Evolutionary conservation across 2,329 filamentous ascomycete species (phyloP).

Genomic region (Huntiella bhutanensis): DNA sequence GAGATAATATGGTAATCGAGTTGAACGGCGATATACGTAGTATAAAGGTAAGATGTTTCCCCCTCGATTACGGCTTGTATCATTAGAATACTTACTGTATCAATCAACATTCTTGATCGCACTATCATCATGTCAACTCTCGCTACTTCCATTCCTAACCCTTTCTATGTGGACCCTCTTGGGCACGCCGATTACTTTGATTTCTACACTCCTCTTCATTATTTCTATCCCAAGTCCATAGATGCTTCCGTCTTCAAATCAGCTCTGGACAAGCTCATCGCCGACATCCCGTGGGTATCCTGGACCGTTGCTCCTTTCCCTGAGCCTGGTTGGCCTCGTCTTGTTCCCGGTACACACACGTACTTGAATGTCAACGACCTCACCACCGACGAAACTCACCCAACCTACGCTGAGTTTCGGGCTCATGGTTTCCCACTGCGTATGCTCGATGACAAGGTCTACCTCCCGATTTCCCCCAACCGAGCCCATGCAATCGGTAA

Average conservation of each 20-base stretch:
- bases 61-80: too few relatives aligned
- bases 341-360: background rate
- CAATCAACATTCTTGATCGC: too few relatives aligned
- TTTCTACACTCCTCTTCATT: background rate
- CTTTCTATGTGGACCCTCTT: slow-evolving; percentile 3
- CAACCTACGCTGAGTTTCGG: background rate
- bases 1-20: too few relatives aligned
- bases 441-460: background rate
- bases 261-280: background rate
- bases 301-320: background rate
- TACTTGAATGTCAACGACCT: background rate
- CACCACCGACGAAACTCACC: background rate
- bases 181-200: background rate
- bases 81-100: too few relatives aligned
- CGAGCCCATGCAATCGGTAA: background rate
- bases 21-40: too few relatives aligned
- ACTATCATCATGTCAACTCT: too few relatives aligned
- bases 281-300: slow-evolving; percentile 1
- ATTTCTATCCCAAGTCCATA: background rate
- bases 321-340: background rate
- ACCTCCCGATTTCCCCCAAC: background rate
- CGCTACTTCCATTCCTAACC: too few relatives aligned
- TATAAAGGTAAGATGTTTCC: too few relatives aligned
- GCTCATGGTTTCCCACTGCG: slow-evolving; percentile 1
- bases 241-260: background rate